phyloP scores from a whole-genome alignment of 129 eudicot genomes.

The Flaveria trinervia region DNA sequence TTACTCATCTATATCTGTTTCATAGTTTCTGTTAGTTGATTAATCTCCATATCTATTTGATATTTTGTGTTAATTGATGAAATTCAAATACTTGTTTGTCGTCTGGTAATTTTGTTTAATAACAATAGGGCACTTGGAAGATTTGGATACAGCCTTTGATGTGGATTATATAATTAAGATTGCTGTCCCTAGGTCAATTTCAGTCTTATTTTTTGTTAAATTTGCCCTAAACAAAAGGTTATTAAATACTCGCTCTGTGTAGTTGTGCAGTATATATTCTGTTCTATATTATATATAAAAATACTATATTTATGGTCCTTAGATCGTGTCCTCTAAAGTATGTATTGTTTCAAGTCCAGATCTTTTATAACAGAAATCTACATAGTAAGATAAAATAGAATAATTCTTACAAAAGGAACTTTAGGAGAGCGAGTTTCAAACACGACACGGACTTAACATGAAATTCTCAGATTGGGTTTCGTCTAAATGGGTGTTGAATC shows the following conservation, averaged over 20 bases:
- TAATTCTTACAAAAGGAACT: too few species aligned
- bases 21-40: conserved; percentile 10
- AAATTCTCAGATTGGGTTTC: neutral
- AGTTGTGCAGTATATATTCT: conserved; percentile 8
- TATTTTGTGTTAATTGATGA: conserved; percentile 8
- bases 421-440: too few species aligned
- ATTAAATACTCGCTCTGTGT: neutral
- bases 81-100: neutral
- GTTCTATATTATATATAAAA: neutral
- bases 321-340: conserved; percentile 11
- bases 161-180: conserved; percentile 3
- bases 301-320: conserved; percentile 6
- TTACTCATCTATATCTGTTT: neutral
- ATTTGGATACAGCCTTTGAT: conserved; percentile 19
- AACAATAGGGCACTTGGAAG: conserved; percentile 26
- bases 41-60: neutral
- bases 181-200: conserved; percentile 23
- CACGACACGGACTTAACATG: too few species aligned
- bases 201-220: neutral
- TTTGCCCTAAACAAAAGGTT: too few species aligned
- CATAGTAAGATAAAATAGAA: conserved; percentile 6
- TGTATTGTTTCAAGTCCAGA: conserved; percentile 13
- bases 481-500: neutral
- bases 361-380: neutral
- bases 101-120: conserved; percentile 21